These are phyloP conservation scores for Spatholobus suberectus DNA, from an alignment of 306 rosid species.

Conservation along the genomic window DNA sequence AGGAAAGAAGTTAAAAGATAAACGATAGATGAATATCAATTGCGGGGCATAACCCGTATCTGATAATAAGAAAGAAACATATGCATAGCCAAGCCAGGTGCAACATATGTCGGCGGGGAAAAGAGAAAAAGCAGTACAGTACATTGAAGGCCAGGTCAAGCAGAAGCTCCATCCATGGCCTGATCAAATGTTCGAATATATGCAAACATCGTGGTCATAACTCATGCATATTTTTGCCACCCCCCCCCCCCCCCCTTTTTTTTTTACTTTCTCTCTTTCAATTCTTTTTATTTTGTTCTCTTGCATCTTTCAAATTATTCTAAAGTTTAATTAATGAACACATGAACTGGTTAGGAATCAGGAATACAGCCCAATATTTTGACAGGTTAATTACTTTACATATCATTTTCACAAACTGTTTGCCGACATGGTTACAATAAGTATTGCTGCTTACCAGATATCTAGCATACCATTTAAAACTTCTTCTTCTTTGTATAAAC, in stretches of 20 bases:
- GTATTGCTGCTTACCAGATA: no score
- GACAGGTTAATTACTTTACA: neutral
- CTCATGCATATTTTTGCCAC: neutral
- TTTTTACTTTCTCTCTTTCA: neutral
- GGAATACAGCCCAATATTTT: neutral
- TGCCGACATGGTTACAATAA: no score
- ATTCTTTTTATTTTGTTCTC: neutral
- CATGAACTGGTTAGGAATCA: neutral
- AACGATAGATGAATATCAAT: neutral
- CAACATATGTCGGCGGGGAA: neutral
- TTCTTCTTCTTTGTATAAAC: neutral
- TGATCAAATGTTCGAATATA: neutral
- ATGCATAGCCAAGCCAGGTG: neutral
- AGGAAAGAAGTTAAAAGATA: constrained; percentile 7
- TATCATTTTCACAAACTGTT: neutral
- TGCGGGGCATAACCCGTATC: constrained; percentile 5
- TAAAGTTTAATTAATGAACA: neutral
- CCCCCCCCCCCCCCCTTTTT: no score
- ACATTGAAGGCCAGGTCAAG: neutral
- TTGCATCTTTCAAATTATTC: neutral
- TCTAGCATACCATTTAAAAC: no score
- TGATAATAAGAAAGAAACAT: neutral
- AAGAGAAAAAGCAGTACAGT: neutral
- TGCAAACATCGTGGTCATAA: neutral
- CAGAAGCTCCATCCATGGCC: neutral